Evolutionary conservation across 352 stramenopile genomes (phyloP).

Genomic region (Globisporangium viniferum): DNA sequence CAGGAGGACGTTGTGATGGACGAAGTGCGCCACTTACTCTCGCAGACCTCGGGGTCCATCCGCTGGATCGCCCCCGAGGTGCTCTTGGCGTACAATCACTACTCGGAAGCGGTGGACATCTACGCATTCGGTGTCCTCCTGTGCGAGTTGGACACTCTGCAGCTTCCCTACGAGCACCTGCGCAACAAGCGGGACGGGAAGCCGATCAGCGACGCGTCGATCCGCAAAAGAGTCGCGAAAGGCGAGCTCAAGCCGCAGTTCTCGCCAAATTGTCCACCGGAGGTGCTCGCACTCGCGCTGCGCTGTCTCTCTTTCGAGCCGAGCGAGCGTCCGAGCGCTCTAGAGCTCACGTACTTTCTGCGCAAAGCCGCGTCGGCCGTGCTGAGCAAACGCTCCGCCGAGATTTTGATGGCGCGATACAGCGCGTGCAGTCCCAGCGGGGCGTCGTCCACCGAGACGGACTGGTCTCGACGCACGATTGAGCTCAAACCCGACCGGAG

Average conservation of each 20-base stretch:
- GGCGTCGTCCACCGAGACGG: conserved; percentile 20
- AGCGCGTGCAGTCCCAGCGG: conserved; percentile 11
- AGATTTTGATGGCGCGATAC: conserved; percentile 3
- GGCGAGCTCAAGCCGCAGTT: conserved; percentile 31
- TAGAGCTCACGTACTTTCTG: conserved; percentile 20
- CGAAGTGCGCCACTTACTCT: conserved; percentile 20
- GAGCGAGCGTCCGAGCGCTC: conserved; percentile 23
- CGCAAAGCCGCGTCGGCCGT: conserved; percentile 16
- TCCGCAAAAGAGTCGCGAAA: conserved; percentile 29
- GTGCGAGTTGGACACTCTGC: conserved; percentile 23
- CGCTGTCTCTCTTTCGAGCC: conserved; percentile 36
- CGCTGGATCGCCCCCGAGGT: conserved; percentile 25
- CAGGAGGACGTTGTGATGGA: conserved; percentile 14
- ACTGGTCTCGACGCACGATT: conserved; percentile 30
- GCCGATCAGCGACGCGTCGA: conserved; percentile 17
- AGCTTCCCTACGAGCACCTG: conserved; percentile 18
- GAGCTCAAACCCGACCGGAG: conserved; percentile 22
- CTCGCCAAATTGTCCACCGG: conserved; percentile 22
- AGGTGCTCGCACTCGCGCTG: conserved; percentile 25
- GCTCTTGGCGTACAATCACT: conserved; percentile 18
- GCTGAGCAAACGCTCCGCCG: conserved; percentile 19
- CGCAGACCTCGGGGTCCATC: conserved; percentile 13
- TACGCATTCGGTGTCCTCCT: conserved; percentile 26
- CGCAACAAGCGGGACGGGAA: conserved; percentile 6
- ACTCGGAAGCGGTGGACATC: conserved; percentile 22